Base-by-base conservation (phyloP, 1,139 yeast genomes). In the Candida tropicalis region DNA sequence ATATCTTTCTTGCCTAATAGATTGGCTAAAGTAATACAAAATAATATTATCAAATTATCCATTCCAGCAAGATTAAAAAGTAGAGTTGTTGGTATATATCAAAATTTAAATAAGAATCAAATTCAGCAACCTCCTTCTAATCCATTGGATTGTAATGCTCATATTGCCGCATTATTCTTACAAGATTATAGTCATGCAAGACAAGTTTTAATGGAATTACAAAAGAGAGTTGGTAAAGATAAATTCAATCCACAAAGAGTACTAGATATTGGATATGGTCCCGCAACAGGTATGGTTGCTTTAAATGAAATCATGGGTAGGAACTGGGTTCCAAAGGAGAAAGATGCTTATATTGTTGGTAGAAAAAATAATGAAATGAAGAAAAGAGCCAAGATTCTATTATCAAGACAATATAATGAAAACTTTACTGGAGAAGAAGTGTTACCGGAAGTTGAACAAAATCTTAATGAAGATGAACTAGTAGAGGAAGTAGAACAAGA, bases 201-300 rank as follows among this genome's bases (percentile, higher is more conserved):
- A 47, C 88, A 84, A 50, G 89, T 84, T 0, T 64, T 93, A 37
- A 60, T 64, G 25, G 98, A 93, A 55, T 66, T 90, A 31, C 73
- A 79, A 50, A 76, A 77, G 40, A 69, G 95, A 40, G 61, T 72
- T 4, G 75, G 73, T 0, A 48, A 59, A 39, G 71, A 65, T 0
- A 56, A 58, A 10, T 88, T 90, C 65, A 63, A 65, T 26, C 97
- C 97, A 0, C 59, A 73, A 25, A 69, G 78, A 12, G 78, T 93
- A 0, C 70, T 93, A 44, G 96, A 89, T 55, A 79, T 89, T 6
- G 95, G 97, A 0, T 83, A 78, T 58, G 99, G 99, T 0, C 98
- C 99, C 0, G 95, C 93, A 1, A 85, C 95, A 0, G 98, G 97
- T 1, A 83, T 93, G 70, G 70, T 91, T 8, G 99, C 96, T 0